These are phyloP conservation scores for Chernovozyma sophiae-reginae DNA, from an alignment of 1,139 yeast genomes.

Conservation along the genomic window DNA sequence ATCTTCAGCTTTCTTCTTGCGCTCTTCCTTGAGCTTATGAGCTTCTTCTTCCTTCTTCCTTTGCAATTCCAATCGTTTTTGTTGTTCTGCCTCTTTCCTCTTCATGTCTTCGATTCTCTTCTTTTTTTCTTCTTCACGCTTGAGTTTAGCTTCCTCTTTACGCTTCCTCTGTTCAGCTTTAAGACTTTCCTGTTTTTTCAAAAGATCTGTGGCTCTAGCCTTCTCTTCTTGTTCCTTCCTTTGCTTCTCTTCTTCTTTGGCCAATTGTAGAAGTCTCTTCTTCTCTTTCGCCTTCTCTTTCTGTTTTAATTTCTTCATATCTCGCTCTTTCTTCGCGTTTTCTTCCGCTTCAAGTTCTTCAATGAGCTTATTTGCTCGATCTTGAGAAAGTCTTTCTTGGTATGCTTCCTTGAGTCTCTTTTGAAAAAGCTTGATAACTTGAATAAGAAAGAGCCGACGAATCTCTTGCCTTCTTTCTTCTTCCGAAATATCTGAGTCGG, in stretches of 20 bases:
- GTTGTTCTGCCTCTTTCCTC: slow-evolving; percentile 46
- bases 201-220: slow-evolving; percentile 33
- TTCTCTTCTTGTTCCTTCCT: slow-evolving; percentile 53
- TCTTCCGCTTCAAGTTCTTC: slow-evolving; percentile 81
- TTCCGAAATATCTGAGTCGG: slow-evolving; percentile 49
- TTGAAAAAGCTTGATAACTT: slow-evolving; percentile 72
- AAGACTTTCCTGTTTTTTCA: slow-evolving; percentile 31
- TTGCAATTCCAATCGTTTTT: slow-evolving; percentile 42
- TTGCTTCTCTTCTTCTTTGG: slow-evolving; percentile 70
- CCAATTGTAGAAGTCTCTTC: slow-evolving; percentile 63
- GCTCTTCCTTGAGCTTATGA: slow-evolving; percentile 35
- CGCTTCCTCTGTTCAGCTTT: slow-evolving; percentile 42
- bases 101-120: slow-evolving; percentile 37
- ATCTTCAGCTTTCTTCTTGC: slow-evolving; percentile 44
- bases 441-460: slow-evolving; percentile 68
- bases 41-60: slow-evolving; percentile 48
- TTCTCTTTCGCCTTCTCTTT: slow-evolving; percentile 78
- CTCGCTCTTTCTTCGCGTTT: slow-evolving; percentile 62
- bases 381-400: slow-evolving; percentile 70
- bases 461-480: slow-evolving; percentile 73
- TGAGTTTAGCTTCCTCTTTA: slow-evolving; percentile 47
- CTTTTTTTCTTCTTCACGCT: slow-evolving; percentile 53
- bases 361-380: slow-evolving; percentile 64
- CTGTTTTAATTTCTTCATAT: slow-evolving; percentile 65
- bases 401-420: slow-evolving; percentile 68